Evolutionary conservation across 2,329 filamentous ascomycete species (phyloP).

Genomic region (Aspergillus unguis): DNA sequence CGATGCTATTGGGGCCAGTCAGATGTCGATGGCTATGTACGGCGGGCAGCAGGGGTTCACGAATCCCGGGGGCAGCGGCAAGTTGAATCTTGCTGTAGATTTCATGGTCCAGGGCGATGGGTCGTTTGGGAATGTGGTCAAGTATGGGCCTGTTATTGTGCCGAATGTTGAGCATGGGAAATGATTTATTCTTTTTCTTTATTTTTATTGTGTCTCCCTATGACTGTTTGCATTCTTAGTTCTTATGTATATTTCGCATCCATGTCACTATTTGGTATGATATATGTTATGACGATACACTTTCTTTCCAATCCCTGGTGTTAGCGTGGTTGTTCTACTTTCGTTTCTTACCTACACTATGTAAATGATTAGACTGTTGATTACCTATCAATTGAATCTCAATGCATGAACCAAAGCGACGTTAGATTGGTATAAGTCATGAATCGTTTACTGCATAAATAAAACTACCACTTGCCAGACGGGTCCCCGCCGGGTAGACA

Average conservation of each 20-base stretch:
- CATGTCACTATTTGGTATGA: slow-evolving; percentile 1
- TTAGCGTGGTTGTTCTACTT: not conserved
- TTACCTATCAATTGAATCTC: no score
- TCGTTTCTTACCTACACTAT: not conserved
- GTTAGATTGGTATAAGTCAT: not conserved
- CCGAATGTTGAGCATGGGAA: slow-evolving; percentile 76
- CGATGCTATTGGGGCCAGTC: slow-evolving; percentile 58
- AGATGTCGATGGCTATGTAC: slow-evolving; percentile 29
- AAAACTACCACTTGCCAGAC: slow-evolving; percentile 15
- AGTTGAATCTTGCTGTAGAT: slow-evolving; percentile 85
- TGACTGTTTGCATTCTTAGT: not conserved
- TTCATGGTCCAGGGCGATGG: slow-evolving; percentile 96
- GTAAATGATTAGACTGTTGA: no score
- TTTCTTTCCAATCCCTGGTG: not conserved
- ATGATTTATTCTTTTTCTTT: slow-evolving; percentile 31
- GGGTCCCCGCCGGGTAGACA: slow-evolving; percentile 72
- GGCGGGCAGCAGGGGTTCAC: slow-evolving; percentile 24
- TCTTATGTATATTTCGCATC: not conserved
- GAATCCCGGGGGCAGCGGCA: slow-evolving; percentile 35
- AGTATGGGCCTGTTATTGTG: slow-evolving; percentile 95
- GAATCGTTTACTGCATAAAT: not conserved
- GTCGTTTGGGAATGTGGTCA: slow-evolving; percentile 75
- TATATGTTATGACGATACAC: not conserved
- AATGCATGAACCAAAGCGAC: no score
- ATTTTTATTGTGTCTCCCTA: not conserved